Percentiles rank a stretch among this genome's conserved stretches.
These are phyloP conservation scores for Coemansia sp. DNA, from an alignment of 371 early-diverging fungal genomes.

Conservation along the genomic window DNA sequence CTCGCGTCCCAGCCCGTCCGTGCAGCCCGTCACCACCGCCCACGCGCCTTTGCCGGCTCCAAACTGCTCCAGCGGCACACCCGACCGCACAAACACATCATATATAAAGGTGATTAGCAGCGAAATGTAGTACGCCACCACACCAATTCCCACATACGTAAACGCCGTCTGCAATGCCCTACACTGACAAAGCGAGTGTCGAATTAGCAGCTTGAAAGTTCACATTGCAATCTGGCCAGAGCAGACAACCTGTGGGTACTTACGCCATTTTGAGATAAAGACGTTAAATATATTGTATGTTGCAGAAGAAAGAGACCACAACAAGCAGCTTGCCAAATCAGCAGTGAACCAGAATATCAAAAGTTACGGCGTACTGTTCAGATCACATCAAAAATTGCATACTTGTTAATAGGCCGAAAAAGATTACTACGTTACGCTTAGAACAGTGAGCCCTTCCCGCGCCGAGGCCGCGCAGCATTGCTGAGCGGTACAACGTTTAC, in stretches of 20 bases:
- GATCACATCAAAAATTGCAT: neutral
- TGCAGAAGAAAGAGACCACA: too few relatives aligned
- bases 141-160: conserved; percentile 40
- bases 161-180: conserved; percentile 37
- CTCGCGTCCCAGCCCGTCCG: conserved; percentile 97
- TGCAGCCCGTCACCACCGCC: conserved; percentile 97
- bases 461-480: conserved; percentile 32
- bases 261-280: too few relatives aligned
- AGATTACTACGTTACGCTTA: neutral
- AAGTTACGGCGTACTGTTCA: too few relatives aligned
- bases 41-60: conserved; percentile 82
- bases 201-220: neutral
- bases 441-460: conserved; percentile 42
- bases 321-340: too few relatives aligned
- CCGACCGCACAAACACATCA: conserved; percentile 59
- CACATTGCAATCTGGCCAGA: too few relatives aligned
- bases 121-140: conserved; percentile 46
- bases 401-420: neutral
- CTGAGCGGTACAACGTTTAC: conserved; percentile 19
- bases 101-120: conserved; percentile 33
- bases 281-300: too few relatives aligned
- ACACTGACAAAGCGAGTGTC: conserved; percentile 5
- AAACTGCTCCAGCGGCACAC: conserved; percentile 74
- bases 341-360: too few relatives aligned
- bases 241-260: too few relatives aligned